Conservation (phyloP, 2,329 filamentous ascomycete species). For the Talaromyces sp. region DNA sequence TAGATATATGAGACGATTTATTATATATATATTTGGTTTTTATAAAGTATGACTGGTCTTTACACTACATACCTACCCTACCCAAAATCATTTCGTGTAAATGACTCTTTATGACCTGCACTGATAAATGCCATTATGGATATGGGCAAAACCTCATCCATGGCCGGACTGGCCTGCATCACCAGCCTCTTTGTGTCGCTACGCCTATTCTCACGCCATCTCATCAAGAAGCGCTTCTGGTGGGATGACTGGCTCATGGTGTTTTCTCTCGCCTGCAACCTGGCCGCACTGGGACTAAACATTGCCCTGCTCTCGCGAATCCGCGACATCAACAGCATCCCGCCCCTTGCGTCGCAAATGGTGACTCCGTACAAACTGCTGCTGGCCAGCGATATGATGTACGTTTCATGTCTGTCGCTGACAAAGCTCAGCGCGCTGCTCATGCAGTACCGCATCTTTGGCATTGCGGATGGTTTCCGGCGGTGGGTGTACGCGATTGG, state of each 20-base stretch:
- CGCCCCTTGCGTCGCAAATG: conserved; percentile 19
- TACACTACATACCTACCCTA: too few relatives aligned
- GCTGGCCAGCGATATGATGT: conserved; percentile 35
- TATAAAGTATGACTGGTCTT: too few relatives aligned
- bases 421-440: conserved; percentile 20
- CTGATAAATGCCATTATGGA: background rate
- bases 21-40: too few relatives aligned
- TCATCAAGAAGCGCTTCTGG: conserved; percentile 42
- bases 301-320: conserved; percentile 43
- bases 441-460: conserved; percentile 23
- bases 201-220: conserved; percentile 36
- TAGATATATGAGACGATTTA: background rate
- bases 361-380: conserved; percentile 24
- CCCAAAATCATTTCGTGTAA: too few relatives aligned
- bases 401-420: conserved; percentile 25
- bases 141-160: background rate
- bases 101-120: background rate
- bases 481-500: conserved; percentile 21
- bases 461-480: conserved; percentile 20
- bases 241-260: conserved; percentile 49
- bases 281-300: conserved; percentile 42
- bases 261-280: conserved; percentile 38
- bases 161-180: conserved; percentile 35
- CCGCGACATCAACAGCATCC: conserved; percentile 25
- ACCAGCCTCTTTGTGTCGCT: conserved; percentile 17